Evolutionary conservation across 108 stramenopile species (phyloP).

Genomic region (Discostella pseudostelligera): DNA sequence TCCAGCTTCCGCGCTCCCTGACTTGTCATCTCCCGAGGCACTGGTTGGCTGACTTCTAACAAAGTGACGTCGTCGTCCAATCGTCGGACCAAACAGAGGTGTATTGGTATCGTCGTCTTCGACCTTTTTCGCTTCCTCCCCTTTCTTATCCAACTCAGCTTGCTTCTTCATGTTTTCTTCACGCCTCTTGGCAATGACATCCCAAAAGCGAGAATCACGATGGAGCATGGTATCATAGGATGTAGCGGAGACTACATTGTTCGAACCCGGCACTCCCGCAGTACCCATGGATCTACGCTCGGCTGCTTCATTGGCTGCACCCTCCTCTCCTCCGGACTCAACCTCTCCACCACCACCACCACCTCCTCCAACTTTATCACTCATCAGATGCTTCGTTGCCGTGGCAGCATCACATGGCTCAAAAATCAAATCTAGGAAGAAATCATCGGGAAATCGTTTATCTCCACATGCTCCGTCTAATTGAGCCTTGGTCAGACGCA

Average conservation of each 20-base stretch:
- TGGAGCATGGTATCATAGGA: constrained; percentile 81
- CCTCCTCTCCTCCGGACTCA: constrained; percentile 38
- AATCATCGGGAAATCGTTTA: constrained; percentile 84
- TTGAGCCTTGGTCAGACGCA: constrained; percentile 90
- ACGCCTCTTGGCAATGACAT: constrained; percentile 69
- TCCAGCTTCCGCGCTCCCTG: constrained; percentile 9
- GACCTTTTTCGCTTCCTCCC: neutral
- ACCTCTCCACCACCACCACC: constrained; percentile 16
- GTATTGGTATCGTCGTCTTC: constrained; percentile 21
- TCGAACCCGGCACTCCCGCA: constrained; percentile 3
- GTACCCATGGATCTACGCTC: constrained; percentile 40
- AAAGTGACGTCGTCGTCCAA: constrained; percentile 71
- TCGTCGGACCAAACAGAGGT: constrained; percentile 65
- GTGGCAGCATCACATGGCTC: constrained; percentile 81
- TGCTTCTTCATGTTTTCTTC: constrained; percentile 54
- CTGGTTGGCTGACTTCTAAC: constrained; percentile 13
- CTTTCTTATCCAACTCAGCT: constrained; percentile 36
- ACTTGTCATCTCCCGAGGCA: constrained; percentile 9
- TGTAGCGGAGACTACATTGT: constrained; percentile 58
- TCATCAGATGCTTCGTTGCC: constrained; percentile 58
- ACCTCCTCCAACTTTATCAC: neutral
- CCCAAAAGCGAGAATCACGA: constrained; percentile 86
- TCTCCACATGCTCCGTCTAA: constrained; percentile 94
- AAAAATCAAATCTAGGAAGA: constrained; percentile 94
- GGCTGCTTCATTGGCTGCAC: constrained; percentile 50